These are phyloP conservation scores for Hericium rajendrae DNA, from an alignment of 768 basidiomycete species.

Conservation along the genomic window DNA sequence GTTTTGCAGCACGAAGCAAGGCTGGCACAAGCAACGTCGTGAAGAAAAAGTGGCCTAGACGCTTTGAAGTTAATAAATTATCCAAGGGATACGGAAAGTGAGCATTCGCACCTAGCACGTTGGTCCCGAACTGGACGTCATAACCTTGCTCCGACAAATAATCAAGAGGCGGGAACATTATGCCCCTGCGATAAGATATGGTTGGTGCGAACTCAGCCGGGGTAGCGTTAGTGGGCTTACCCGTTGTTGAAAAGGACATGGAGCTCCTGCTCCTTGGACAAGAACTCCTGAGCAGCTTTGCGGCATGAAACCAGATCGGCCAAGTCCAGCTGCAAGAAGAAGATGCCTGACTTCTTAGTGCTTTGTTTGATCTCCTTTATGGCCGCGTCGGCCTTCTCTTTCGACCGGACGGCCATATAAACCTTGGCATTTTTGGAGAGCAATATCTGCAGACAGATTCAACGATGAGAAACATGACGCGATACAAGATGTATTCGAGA, in stretches of 20 bases:
- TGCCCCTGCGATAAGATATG: neutral
- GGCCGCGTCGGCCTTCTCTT: neutral
- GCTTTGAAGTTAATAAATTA: neutral
- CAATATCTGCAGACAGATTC: neutral
- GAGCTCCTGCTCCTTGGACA: constrained; percentile 1
- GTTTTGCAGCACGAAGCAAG: constrained; percentile 21
- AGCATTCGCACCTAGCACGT: constrained; percentile 7
- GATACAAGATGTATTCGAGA: neutral
- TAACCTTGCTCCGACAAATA: constrained; percentile 8
- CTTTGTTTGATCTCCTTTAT: constrained; percentile 4
- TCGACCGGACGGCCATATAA: constrained; percentile 5
- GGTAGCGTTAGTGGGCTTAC: neutral
- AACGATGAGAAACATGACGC: neutral
- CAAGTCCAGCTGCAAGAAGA: constrained; percentile 6
- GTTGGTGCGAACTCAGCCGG: too few species aligned
- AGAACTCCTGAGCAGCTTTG: neutral
- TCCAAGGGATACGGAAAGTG: neutral
- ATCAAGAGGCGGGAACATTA: constrained; percentile 2
- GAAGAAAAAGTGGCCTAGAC: constrained; percentile 24
- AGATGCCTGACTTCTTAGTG: constrained; percentile 2
- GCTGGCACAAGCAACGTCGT: constrained; percentile 24
- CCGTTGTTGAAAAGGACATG: constrained; percentile 18
- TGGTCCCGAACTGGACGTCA: constrained; percentile 15
- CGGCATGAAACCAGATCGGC: neutral
- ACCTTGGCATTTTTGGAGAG: constrained; percentile 7